phyloP scores from a whole-genome alignment of 2,329 filamentous ascomycete genomes.

The Emericellopsis atlantica region DNA sequence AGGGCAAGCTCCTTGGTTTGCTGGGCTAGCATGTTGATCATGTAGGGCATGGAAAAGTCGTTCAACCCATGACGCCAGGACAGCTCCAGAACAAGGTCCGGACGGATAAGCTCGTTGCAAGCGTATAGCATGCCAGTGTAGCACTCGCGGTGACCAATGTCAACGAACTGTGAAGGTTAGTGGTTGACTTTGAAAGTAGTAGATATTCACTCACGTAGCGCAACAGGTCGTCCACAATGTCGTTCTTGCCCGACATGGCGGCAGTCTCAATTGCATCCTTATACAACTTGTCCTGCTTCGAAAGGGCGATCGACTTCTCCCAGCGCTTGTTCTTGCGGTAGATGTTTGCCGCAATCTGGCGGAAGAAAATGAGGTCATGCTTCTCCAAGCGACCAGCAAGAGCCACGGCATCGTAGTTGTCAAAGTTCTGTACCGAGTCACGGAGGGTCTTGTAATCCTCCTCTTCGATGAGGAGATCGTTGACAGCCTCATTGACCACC shows the following conservation, averaged over 20 bases:
- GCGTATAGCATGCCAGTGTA: conserved; percentile 99
- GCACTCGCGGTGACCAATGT: conserved; percentile 97
- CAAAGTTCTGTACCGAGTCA: conserved; percentile 96
- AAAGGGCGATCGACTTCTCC: conserved; percentile 96
- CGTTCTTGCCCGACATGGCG: conserved; percentile 77
- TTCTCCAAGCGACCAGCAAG: conserved; percentile 88
- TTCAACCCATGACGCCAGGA: conserved; percentile 92
- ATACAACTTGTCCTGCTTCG: conserved; percentile 98
- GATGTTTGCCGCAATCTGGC: conserved; percentile 94
- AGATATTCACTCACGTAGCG: conserved; percentile 71
- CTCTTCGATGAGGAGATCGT: conserved; percentile 94
- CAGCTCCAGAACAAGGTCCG: conserved; percentile 86
- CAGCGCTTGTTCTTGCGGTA: conserved; percentile 99
- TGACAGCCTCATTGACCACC: conserved; percentile 94
- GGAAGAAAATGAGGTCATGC: conserved; percentile 97
- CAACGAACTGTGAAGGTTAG: conserved; percentile 66
- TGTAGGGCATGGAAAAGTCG: conserved; percentile 99
- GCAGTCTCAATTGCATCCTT: conserved; percentile 98
- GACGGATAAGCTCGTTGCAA: conserved; percentile 92
- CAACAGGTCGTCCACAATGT: conserved; percentile 89
- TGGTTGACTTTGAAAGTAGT: conserved; percentile 1
- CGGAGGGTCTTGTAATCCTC: conserved; percentile 98
- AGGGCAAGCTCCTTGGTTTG: conserved; percentile 75
- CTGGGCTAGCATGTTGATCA: conserved; percentile 95
- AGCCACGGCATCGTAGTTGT: conserved; percentile 95